Evolutionary conservation across 202 grass and related monocot genomes (phyloP), one percentile per base, ranked within the genome.

Genomic region (Saccharum hybrid): DNA sequence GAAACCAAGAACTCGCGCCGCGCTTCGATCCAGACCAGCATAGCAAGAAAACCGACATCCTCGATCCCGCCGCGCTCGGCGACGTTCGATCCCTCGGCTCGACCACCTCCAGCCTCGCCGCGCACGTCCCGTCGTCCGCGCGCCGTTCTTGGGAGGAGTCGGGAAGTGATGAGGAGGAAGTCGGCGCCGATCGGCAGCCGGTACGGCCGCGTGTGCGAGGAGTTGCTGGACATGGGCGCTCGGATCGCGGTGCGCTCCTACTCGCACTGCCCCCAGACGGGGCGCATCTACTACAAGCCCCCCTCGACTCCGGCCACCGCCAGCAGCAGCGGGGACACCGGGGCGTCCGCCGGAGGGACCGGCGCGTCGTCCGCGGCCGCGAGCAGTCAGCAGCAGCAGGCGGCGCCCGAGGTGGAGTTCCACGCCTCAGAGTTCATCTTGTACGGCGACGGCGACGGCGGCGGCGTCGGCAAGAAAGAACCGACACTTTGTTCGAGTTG

Each of bases 281-380:
- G 86, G 54, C 51, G 92, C 22, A 73, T 89, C 84, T 94, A 94
- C 81, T 94, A 91, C 85, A 94, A 84, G 71, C 93, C 93, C 40
- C 93, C 93, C 42, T 26, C 85, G 16, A 77, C 66, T 10, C 15
- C 68, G 5, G 5, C 64, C 14, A 74, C 33, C 78, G 73, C 73
- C 63, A 54, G 36, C 19, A 64, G 15, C 48, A 11, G 4, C 48
- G 11, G 11, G 14, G 34, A 56, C 66, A 4, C 1, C 16, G 63
- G 7, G 64, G 33, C 36, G 0, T 33, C 14, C 31, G 36, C 34
- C 22, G 45, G 70, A 16, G 15, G 28, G 9, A 9, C 60, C 61
- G 76, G n/a, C 36, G 65, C 65, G 62, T 65, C 62, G 62, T 7
- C 15, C 0, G 33, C 0, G 64, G 15, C 64, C 2, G 22, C 16